Base-by-base conservation (phyloP, 208 protist genomes). In the Naegleria lovaniensis region DNA sequence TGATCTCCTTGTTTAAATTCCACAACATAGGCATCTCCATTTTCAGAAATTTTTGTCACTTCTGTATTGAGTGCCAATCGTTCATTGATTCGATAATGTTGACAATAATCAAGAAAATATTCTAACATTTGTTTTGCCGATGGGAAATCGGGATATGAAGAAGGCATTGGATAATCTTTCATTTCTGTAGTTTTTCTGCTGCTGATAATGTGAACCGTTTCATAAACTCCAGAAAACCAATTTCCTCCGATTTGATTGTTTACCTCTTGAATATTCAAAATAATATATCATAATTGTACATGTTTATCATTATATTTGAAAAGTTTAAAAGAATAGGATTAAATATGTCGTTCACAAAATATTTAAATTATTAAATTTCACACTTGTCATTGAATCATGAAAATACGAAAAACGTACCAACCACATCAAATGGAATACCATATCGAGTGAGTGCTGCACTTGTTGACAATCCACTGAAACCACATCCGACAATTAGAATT, bases 181-280 rank as follows among this genome's bases (percentile, higher is more conserved):
- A 88, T 90, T 83, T 92, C 90, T 38, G 90, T 92, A 25, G 90
- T 92, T 43, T 38, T 43, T 51, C 75, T 87, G 36, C 51, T 84
- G 11, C 79, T 89, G 38, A 92, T 92, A 29, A 92, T 92, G 91
- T 92, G 91, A 85, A 85, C 58, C 16, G 91, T 85, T 29, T 92
- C 87, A 58, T 92, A 92, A 11, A 92, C 91, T 39, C 91, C 91
- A 85, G 58, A 51, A 48, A 87, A 88, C 67, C 58, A 83, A 90
- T 90, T 90, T 43, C 79, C 79, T 39, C 79, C 79, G 19, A 85
- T 85, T 15, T 43, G 9, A 85, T 39, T 36, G 16, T 85, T 85
- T 43, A 0, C 11, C 19, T 85, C 55, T 67, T 1, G 0, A 67
- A 29, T 29, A 13, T 67, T 67, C 55, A 15, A 67, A 29, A 29